phyloP scores from a whole-genome alignment of 1,284 basidiomycete species.

The Ganoderma boninense region DNA sequence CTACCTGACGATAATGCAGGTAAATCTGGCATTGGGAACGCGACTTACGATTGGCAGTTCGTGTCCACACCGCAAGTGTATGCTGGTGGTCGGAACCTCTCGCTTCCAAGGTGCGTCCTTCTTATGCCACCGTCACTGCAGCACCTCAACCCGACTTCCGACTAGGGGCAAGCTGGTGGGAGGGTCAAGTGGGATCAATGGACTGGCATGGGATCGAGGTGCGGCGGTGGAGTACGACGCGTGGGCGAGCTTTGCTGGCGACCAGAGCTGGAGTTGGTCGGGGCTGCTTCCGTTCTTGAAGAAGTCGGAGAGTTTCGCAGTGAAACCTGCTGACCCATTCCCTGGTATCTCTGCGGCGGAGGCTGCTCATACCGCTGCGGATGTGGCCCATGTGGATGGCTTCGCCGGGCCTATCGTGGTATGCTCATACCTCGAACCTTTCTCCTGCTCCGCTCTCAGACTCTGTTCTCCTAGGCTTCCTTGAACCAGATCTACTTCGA shows the following conservation, averaged over 20 bases:
- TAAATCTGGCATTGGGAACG: neutral
- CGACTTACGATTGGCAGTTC: constrained; percentile 16
- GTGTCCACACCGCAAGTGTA: constrained; percentile 4
- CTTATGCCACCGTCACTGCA: neutral
- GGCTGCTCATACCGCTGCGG: neutral
- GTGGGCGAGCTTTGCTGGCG: neutral
- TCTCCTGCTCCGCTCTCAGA: neutral
- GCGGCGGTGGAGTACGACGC: constrained; percentile 14
- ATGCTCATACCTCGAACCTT: neutral
- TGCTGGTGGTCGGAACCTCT: constrained; percentile 4
- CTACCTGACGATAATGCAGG: neutral
- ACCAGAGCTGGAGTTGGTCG: constrained; percentile 10
- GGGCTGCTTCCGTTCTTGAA: constrained; percentile 15
- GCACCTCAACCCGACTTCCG: neutral
- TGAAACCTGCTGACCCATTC: constrained; percentile 3
- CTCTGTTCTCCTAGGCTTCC: neutral
- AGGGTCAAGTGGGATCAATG: constrained; percentile 17
- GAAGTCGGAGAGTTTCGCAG: constrained; percentile 11
- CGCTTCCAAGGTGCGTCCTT: constrained; percentile 4
- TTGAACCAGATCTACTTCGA: constrained; percentile 10
- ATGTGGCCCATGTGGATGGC: neutral
- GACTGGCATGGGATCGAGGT: constrained; percentile 11
- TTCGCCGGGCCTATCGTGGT: neutral
- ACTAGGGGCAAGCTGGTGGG: constrained; percentile 11
- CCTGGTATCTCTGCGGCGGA: constrained; percentile 7